Base-by-base conservation (phyloP, 106 monocot species). In the Dendrobium huoshanense region DNA sequence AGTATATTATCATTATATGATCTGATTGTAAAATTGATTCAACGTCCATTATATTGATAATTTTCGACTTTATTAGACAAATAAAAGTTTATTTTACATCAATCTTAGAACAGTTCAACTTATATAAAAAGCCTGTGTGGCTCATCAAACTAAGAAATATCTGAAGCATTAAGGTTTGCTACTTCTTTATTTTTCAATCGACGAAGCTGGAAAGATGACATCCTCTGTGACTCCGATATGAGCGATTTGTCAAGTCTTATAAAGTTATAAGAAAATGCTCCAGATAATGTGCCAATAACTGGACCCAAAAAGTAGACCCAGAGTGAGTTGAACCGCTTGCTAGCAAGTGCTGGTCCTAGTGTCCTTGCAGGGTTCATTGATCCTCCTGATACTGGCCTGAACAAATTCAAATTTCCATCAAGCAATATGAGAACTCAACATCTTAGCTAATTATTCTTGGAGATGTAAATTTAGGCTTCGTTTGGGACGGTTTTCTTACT, bases 301-400 rank as follows among this genome's bases (percentile, higher is more conserved):
- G 94, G 94, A 15, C 89, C 94, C 0, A 91, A 58, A 25, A 94
- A 58, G 80, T 94, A 94, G 17, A 94, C 85, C 94, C 94, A 94
- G 2, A 91, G 49, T 7, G 75, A 78, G 0, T 87, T 45, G 84
- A 77, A 94, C 3, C 73, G 77, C 55, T 64, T 77, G 87, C 91
- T 87, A 3, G 89, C 94, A 42, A 89, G n/a, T n/a, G 94, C 94
- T 27, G 94, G 94, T 0, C 82, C 94, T 20, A 94, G 41, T 29
- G 82, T 91, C 75, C 94, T 87, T 55, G 87, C 91, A 17, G 94
- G 94, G 77, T 94, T 94, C 94, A 94, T 94, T 41, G 94, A 94
- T 47, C 91, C 94, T 17, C 91, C 94, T 0, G 94, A 94, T 18
- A 94, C 79, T 18, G 91, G 94, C 91, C 94, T 94, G 87, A 85